Evolutionary conservation across 805 yeast species (phyloP), one percentile per base, ranked within the genome.

Genomic region (Saccharomycopsis lassenensis): DNA sequence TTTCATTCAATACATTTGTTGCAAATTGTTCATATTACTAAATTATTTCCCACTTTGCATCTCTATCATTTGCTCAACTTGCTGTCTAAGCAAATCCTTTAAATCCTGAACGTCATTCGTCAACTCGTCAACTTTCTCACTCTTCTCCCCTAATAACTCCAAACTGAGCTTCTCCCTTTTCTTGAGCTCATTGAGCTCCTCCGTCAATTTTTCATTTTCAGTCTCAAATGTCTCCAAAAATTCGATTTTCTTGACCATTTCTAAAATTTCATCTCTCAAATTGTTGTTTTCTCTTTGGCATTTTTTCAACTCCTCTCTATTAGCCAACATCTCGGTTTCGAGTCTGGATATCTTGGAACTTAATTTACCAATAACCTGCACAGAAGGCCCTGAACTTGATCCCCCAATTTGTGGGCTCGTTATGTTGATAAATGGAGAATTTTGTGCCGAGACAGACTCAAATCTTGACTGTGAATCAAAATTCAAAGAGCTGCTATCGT

Each of bases 41-140:
- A n/a, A n/a, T n/a, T n/a, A n/a, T n/a, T n/a, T n/a, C n/a, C n/a
- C n/a, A n/a, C n/a, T n/a, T 46, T 77, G 82, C 48, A 80, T 47
- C 29, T 70, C 78, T 29, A 85, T 75, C 71, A 89, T 67, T 46
- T 87, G 91, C 54, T 83, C 93, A 29, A 89, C 87, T 56, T 89
- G 98, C 44, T 70, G 70, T 43, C 74, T 67, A 55, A 85, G 69
- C 62, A 91, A 63, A 31, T 83, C 93, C 57, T 91, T 91, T 56
- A 89, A 64, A 56, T 91, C 98, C 4, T 64, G 68, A 12, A 91
- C 89, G 51, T 91, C 98, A 5, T 93, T 94, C 46, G 67, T 69
- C 31, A 91, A 64, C 55, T 91, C 98, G 38, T 76, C 81, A 4
- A 83, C 89, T 44, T 64, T 67, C 53, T 93, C 98, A 4, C 84